phyloP scores from a whole-genome alignment of 108 stramenopile genomes.

The Nannochloropsis gaditana region DNA sequence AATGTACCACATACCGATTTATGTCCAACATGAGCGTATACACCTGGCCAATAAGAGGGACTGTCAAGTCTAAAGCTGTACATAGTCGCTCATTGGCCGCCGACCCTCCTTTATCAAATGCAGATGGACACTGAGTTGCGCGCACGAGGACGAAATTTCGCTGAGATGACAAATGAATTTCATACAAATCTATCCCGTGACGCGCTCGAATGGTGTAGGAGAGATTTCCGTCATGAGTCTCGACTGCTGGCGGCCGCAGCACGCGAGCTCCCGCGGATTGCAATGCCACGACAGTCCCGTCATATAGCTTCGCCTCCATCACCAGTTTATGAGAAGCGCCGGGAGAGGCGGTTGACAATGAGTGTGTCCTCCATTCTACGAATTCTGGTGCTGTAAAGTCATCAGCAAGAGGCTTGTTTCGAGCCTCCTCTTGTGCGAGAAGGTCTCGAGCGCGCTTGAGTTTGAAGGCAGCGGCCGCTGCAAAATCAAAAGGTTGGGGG shows the following conservation, averaged over 20 bases:
- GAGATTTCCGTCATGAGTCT: neutral
- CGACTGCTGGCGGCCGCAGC: neutral
- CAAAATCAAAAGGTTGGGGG: neutral
- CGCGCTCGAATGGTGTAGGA: neutral
- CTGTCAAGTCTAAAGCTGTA: neutral
- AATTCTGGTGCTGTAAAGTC: neutral
- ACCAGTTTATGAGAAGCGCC: neutral
- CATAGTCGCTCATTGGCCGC: neutral
- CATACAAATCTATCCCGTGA: neutral
- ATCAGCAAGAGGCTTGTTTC: neutral
- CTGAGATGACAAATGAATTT: neutral
- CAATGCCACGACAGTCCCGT: neutral
- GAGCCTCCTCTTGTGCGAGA: neutral
- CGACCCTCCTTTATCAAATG: neutral
- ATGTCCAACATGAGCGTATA: neutral
- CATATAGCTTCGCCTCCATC: neutral
- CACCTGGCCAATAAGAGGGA: neutral
- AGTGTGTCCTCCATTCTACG: too few species aligned
- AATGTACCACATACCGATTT: slow-evolving; percentile 1
- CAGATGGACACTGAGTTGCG: neutral
- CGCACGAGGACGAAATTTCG: neutral
- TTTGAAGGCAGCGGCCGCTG: slow-evolving; percentile 4
- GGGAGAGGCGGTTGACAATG: neutral
- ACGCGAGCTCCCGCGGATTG: neutral
- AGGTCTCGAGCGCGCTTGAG: neutral